Evolutionary conservation across 2,329 filamentous ascomycete genomes (phyloP).

Genomic region (Aspergillus eucalypticola): DNA sequence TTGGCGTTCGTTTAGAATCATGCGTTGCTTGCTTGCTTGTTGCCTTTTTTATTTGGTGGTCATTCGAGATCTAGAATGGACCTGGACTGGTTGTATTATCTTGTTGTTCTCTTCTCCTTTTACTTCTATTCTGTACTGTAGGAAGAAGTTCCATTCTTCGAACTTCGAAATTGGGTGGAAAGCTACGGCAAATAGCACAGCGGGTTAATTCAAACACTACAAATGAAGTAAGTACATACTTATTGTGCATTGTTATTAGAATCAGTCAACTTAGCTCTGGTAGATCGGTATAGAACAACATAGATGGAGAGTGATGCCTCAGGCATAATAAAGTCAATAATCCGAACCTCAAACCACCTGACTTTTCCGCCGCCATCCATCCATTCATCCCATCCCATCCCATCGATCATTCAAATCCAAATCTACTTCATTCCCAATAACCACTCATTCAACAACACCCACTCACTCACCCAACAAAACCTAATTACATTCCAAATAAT

Average conservation of each 20-base stretch:
- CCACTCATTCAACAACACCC: no score
- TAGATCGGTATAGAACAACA: not conserved
- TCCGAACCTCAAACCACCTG: not conserved
- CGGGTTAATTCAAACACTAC: no score
- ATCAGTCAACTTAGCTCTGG: no score
- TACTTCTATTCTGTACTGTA: not conserved
- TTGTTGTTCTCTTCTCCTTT: not conserved
- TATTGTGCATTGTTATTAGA: no score
- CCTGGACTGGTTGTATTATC: no score
- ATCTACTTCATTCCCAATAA: not conserved
- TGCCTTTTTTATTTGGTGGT: no score
- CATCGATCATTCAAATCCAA: not conserved
- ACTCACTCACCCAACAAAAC: not conserved
- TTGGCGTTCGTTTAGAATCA: no score
- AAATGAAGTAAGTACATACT: no score
- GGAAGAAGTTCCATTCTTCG: not conserved
- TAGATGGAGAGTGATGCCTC: not conserved
- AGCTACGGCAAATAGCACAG: no score
- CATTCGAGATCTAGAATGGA: no score
- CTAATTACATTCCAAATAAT: not conserved
- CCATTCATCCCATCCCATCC: not conserved
- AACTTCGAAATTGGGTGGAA: not conserved
- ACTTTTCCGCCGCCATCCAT: not conserved
- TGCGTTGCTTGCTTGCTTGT: no score
- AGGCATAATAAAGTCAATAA: not conserved